Percentiles rank a stretch among this genome's conserved stretches.
These are phyloP conservation scores for Neonectria faginata DNA, from an alignment of 2,329 filamentous ascomycete species.

Conservation along the genomic window DNA sequence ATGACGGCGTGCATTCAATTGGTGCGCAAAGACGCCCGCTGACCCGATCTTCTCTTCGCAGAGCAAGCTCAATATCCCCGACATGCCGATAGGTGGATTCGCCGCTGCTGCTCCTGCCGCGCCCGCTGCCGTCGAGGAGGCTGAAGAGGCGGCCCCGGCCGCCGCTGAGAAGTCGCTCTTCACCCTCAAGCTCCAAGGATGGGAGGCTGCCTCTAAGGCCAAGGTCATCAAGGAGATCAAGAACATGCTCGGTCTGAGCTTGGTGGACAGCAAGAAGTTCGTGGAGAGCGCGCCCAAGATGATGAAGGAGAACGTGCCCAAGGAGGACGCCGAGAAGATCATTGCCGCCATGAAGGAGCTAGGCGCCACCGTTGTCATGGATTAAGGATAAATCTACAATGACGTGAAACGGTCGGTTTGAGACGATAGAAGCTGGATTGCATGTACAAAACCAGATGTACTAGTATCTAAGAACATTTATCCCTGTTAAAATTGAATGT, in stretches of 20 bases:
- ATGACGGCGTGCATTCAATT: slow-evolving; percentile 42
- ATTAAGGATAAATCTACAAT: slow-evolving; percentile 66
- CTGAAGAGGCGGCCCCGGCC: slow-evolving; percentile 87
- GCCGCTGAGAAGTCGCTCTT: slow-evolving; percentile 98
- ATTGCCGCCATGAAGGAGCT: slow-evolving; percentile 93
- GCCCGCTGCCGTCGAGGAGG: slow-evolving; percentile 78
- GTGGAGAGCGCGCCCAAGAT: slow-evolving; percentile 97
- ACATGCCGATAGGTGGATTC: slow-evolving; percentile 94
- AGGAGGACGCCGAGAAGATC: slow-evolving; percentile 99
- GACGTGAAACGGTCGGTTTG: slow-evolving; percentile 40
- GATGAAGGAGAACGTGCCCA: slow-evolving; percentile 98
- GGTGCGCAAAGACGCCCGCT: slow-evolving; percentile 26
- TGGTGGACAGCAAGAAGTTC: slow-evolving; percentile 99
- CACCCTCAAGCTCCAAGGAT: slow-evolving; percentile 91
- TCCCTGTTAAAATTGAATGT: slow-evolving; percentile 29
- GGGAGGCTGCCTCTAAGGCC: slow-evolving; percentile 90
- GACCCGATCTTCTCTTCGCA: slow-evolving; percentile 53
- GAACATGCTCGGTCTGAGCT: slow-evolving; percentile 89
- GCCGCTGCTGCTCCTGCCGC: slow-evolving; percentile 74
- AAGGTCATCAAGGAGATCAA: slow-evolving; percentile 99
- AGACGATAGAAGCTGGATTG: slow-evolving; percentile 51
- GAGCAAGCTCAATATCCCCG: slow-evolving; percentile 96
- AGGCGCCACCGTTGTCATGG: slow-evolving; percentile 90
- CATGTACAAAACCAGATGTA: slow-evolving; percentile 56
- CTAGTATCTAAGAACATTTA: slow-evolving; percentile 50